Percentiles rank a stretch among this genome's conserved stretches.
phyloP scores from a whole-genome alignment of 1,139 yeast species.

The Zygotorulaspora mrakii region DNA sequence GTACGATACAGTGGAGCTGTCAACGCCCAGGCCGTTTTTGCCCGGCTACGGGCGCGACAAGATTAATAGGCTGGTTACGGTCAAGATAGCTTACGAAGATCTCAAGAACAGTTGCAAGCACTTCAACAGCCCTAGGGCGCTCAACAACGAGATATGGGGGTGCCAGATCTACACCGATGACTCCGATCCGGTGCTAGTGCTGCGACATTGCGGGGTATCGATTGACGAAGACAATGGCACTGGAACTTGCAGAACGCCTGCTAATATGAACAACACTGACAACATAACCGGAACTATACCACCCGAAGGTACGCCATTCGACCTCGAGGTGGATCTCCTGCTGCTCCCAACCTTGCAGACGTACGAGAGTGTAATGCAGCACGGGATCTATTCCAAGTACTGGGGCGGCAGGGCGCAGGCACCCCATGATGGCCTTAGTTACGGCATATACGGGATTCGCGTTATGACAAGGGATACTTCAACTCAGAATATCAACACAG shows the following conservation, averaged over 20 bases:
- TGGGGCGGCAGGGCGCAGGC: slow-evolving; percentile 45
- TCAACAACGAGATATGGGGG: slow-evolving; percentile 77
- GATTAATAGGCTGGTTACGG: slow-evolving; percentile 25
- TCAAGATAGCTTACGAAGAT: slow-evolving; percentile 25
- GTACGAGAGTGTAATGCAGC: slow-evolving; percentile 60
- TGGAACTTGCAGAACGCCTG: slow-evolving; percentile 39
- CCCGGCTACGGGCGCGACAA: slow-evolving; percentile 24
- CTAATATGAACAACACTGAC: slow-evolving; percentile 33
- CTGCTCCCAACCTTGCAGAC: slow-evolving; percentile 62
- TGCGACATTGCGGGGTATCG: slow-evolving; percentile 71
- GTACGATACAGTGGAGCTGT: slow-evolving; percentile 14
- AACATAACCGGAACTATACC: slow-evolving; percentile 35
- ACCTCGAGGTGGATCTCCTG: slow-evolving; percentile 65
- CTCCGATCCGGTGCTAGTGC: slow-evolving; percentile 71
- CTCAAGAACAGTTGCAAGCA: slow-evolving; percentile 33
- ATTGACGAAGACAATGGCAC: slow-evolving; percentile 41
- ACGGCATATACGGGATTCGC: slow-evolving; percentile 28
- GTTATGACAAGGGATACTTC: slow-evolving; percentile 21
- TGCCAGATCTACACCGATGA: slow-evolving; percentile 91
- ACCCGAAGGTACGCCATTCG: slow-evolving; percentile 37
- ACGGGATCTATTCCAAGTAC: slow-evolving; percentile 68
- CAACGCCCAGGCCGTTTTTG: slow-evolving; percentile 29
- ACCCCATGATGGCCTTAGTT: slow-evolving; percentile 35
- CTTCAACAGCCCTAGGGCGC: slow-evolving; percentile 22
- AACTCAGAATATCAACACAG: slow-evolving; percentile 8